Conservation (phyloP, 1,284 basidiomycete genomes). For the Prillingera fragicola region DNA sequence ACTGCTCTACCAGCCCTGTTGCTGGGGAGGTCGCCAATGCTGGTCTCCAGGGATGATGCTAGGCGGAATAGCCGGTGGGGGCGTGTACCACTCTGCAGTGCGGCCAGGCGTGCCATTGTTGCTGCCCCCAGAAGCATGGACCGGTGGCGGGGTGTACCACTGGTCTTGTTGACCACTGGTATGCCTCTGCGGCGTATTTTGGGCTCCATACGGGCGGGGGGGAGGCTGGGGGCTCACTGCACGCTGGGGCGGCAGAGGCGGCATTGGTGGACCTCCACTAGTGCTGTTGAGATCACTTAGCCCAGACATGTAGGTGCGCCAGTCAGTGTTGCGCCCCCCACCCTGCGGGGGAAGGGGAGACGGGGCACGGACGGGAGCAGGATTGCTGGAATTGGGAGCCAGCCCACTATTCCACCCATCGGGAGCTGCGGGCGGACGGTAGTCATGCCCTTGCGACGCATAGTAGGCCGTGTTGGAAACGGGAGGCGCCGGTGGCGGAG, state of each 20-base stretch:
- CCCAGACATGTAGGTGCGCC: slow-evolving; percentile 36
- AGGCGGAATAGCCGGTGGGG: slow-evolving; percentile 2
- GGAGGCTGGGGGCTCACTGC: slow-evolving; percentile 23
- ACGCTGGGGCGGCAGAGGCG: not conserved
- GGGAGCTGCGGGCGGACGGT: slow-evolving; percentile 1
- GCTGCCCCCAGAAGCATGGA: no score
- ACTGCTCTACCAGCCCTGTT: no score
- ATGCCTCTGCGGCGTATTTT: slow-evolving; percentile 1
- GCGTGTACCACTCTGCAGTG: slow-evolving; percentile 6
- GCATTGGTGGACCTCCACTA: not conserved
- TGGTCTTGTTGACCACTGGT: slow-evolving; percentile 7
- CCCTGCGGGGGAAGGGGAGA: not conserved
- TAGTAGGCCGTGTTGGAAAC: slow-evolving; percentile 9
- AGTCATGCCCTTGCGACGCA: slow-evolving; percentile 3
- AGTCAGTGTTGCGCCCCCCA: slow-evolving; percentile 21
- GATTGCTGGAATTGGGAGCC: not conserved
- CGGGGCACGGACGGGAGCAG: not conserved
- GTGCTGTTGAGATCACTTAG: slow-evolving; percentile 4
- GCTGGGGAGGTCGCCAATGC: no score
- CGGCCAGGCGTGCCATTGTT: no score
- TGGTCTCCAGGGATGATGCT: slow-evolving; percentile 1
- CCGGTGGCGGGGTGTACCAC: slow-evolving; percentile 33
- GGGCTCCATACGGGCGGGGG: slow-evolving; percentile 5
- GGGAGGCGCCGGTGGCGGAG: slow-evolving; percentile 3
- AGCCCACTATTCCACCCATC: slow-evolving; percentile 4